phyloP scores from a whole-genome alignment of 257 asterid species.

The Solanum tacnaense region DNA sequence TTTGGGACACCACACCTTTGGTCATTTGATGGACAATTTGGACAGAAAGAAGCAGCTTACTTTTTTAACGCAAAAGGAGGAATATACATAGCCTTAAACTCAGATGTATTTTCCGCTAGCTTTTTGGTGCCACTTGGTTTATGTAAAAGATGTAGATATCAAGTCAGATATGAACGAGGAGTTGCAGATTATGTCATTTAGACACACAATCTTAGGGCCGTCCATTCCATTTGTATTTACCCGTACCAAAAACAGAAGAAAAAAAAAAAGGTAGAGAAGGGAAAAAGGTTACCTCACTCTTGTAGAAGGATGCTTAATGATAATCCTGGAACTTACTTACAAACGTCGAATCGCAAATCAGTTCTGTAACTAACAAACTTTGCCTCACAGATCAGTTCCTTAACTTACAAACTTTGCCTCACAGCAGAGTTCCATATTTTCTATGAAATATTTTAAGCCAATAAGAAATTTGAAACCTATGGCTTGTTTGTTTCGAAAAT shows the following conservation, averaged over 20 bases:
- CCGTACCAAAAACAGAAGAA: background rate
- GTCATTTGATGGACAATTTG: background rate
- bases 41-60: background rate
- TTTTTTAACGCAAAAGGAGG: background rate
- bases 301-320: background rate
- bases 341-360: background rate
- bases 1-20: background rate
- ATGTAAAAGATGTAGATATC: background rate
- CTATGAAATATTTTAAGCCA: background rate
- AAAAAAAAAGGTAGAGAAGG: background rate
- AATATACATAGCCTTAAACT: background rate
- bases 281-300: background rate
- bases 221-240: background rate
- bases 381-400: background rate
- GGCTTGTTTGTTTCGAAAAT: background rate
- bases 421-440: background rate
- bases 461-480: background rate
- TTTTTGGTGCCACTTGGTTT: background rate
- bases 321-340: background rate
- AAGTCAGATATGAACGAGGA: background rate
- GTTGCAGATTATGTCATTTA: background rate
- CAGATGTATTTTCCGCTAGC: background rate
- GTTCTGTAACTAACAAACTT: background rate
- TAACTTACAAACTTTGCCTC: background rate
- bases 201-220: background rate